Percentiles rank a stretch among this genome's conserved stretches.
phyloP scores from a whole-genome alignment of 2,329 filamentous ascomycete genomes.

The Neopestalotiopsis sp. region DNA sequence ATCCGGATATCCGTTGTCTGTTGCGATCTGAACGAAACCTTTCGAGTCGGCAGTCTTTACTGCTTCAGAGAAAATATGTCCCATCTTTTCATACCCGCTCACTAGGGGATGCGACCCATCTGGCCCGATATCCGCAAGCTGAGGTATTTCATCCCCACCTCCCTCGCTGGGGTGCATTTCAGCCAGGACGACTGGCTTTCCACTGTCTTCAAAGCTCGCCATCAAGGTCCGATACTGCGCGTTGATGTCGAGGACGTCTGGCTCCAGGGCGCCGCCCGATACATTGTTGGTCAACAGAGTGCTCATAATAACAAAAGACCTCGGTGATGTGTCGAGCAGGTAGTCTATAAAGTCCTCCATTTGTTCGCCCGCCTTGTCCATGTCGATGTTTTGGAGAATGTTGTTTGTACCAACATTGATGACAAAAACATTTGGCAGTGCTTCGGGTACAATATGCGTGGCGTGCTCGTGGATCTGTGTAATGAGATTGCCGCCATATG shows the following conservation, averaged over 20 bases:
- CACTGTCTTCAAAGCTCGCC: slow-evolving; percentile 24
- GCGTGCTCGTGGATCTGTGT: slow-evolving; percentile 35
- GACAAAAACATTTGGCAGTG: slow-evolving; percentile 36
- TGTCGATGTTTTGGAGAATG: slow-evolving; percentile 32
- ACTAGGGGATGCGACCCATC: slow-evolving; percentile 35
- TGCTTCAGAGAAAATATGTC: slow-evolving; percentile 29
- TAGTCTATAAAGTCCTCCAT: slow-evolving; percentile 36
- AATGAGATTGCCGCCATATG: slow-evolving; percentile 36
- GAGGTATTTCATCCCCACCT: slow-evolving; percentile 25
- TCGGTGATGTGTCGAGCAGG: slow-evolving; percentile 31
- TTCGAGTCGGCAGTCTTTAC: slow-evolving; percentile 30
- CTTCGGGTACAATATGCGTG: slow-evolving; percentile 27
- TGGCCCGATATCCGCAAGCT: slow-evolving; percentile 29
- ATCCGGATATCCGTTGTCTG: slow-evolving; percentile 29
- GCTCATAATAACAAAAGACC: slow-evolving; percentile 34
- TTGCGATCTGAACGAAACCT: slow-evolving; percentile 31
- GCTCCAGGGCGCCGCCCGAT: slow-evolving; percentile 24
- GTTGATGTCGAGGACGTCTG: slow-evolving; percentile 33
- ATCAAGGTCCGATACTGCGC: slow-evolving; percentile 33
- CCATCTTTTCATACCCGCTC: slow-evolving; percentile 34
- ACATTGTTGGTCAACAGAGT: slow-evolving; percentile 36
- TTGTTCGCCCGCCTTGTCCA: slow-evolving; percentile 29
- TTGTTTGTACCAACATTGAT: slow-evolving; percentile 41
- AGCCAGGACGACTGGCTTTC: slow-evolving; percentile 34
- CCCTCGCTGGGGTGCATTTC: slow-evolving; percentile 36